Evolutionary conservation across 2,329 filamentous ascomycete genomes (phyloP).

Genomic region (Colletotrichum sp.): DNA sequence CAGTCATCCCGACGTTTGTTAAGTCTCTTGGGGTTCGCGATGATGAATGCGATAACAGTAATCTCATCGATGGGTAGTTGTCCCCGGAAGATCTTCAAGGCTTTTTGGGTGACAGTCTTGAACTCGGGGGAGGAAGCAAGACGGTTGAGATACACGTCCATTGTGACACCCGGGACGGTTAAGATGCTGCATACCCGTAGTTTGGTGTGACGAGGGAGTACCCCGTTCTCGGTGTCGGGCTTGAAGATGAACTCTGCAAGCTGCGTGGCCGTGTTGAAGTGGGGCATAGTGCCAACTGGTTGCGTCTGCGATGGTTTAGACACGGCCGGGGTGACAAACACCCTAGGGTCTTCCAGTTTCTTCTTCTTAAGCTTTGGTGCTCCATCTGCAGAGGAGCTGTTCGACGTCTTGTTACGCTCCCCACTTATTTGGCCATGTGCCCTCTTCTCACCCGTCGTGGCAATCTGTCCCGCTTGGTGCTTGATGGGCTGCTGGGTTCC

Average conservation of each 20-base stretch:
- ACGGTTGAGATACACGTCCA: not conserved
- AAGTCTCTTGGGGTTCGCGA: not conserved
- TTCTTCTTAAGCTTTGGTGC: not conserved
- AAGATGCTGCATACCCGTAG: not conserved
- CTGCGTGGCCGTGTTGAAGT: not conserved
- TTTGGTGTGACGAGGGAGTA: not conserved
- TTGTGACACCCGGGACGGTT: not conserved
- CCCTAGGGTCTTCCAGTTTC: not conserved
- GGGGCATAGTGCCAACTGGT: not conserved
- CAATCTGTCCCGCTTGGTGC: not conserved
- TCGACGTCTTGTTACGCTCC: not conserved
- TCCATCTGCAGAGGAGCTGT: not conserved
- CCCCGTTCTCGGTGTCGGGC: not conserved
- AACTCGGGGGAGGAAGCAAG: not conserved
- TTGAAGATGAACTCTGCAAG: not conserved
- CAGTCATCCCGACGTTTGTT: not conserved
- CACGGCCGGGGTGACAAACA: not conserved
- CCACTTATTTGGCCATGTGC: not conserved
- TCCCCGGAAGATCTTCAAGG: not conserved
- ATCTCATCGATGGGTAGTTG: not conserved
- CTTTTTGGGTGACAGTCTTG: not conserved
- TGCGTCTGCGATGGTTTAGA: not conserved
- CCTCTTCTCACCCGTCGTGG: not conserved
- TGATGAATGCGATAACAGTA: not conserved
- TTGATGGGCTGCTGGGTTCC: not conserved